Evolutionary conservation across 805 yeast species (phyloP).

Genomic region (Cyberlindnera mrakii): DNA sequence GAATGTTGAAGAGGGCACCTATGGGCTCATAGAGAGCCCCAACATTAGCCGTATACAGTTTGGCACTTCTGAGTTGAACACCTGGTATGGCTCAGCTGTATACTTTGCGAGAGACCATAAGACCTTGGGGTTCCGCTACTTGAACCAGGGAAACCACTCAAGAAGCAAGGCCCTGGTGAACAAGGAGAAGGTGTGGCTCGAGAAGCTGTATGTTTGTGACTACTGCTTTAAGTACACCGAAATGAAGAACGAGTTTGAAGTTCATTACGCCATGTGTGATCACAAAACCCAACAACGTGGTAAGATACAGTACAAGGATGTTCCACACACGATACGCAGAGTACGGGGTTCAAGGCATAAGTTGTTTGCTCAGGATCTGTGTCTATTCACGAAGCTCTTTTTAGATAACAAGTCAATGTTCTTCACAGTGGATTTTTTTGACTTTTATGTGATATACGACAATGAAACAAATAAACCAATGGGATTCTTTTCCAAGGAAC

Average conservation of each 20-base stretch:
- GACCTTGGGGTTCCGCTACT: conserved; percentile 38
- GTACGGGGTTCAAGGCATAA: conserved; percentile 61
- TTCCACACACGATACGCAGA: conserved; percentile 47
- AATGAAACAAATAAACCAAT: conserved; percentile 46
- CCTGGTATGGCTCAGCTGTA: conserved; percentile 89
- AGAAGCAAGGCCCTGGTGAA: conserved; percentile 6
- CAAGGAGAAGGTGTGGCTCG: conserved; percentile 43
- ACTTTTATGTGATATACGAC: conserved; percentile 70
- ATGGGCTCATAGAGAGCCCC: conserved; percentile 55
- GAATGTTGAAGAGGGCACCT: conserved; percentile 36
- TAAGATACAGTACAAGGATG: conserved; percentile 58
- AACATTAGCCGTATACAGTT: conserved; percentile 63
- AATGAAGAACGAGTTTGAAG: conserved; percentile 33
- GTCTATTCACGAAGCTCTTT: conserved; percentile 81
- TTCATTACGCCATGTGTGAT: conserved; percentile 45
- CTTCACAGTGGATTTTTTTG: conserved; percentile 72
- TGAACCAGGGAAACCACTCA: conserved; percentile 11
- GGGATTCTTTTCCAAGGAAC: conserved; percentile 92
- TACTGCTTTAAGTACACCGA: conserved; percentile 79
- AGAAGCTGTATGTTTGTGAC: conserved; percentile 66
- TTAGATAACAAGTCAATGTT: conserved; percentile 86
- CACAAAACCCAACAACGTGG: conserved; percentile 52
- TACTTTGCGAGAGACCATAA: conserved; percentile 51
- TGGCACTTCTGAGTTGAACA: conserved; percentile 61
- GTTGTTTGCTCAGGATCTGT: conserved; percentile 74